Evolutionary conservation across 2,329 filamentous ascomycete species (phyloP).

Genomic region (Hypoxylon sp.): DNA sequence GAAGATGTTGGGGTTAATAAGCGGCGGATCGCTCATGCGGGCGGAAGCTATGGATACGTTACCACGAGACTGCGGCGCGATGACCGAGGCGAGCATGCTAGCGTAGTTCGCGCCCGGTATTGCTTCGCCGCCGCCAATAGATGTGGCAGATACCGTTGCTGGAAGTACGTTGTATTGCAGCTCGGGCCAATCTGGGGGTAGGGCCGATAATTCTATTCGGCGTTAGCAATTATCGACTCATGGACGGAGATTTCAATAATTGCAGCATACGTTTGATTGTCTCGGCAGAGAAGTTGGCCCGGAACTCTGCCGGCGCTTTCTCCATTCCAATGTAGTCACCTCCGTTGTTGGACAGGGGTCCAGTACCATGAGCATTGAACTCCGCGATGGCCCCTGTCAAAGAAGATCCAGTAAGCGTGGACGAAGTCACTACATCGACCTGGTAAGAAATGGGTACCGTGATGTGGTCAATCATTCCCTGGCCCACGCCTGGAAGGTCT

Average conservation of each 20-base stretch:
- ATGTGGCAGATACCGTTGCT: constrained; percentile 15
- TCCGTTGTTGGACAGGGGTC: neutral
- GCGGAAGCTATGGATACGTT: constrained; percentile 74
- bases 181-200: constrained; percentile 56
- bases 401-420: constrained; percentile 18
- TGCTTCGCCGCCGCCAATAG: constrained; percentile 15
- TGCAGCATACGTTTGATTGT: constrained; percentile 19
- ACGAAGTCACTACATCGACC: constrained; percentile 53
- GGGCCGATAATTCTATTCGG: constrained; percentile 34
- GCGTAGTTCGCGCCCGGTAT: constrained; percentile 50
- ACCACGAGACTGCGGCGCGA: constrained; percentile 62
- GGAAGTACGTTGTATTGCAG: constrained; percentile 49
- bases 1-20: constrained; percentile 55
- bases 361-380: constrained; percentile 7
- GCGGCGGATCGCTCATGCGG: constrained; percentile 48
- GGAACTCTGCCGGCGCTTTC: constrained; percentile 48
- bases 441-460: constrained; percentile 53
- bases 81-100: constrained; percentile 47
- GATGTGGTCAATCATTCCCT: constrained; percentile 69
- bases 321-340: constrained; percentile 48
- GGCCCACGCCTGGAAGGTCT: constrained; percentile 72
- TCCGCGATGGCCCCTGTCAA: neutral
- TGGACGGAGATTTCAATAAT: neutral
- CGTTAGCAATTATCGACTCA: neutral
- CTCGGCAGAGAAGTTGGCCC: constrained; percentile 33